Percentiles rank a stretch among this genome's conserved stretches.
These are phyloP conservation scores for Fusarium sp. DNA, from an alignment of 2,329 filamentous ascomycete genomes.

Conservation along the genomic window DNA sequence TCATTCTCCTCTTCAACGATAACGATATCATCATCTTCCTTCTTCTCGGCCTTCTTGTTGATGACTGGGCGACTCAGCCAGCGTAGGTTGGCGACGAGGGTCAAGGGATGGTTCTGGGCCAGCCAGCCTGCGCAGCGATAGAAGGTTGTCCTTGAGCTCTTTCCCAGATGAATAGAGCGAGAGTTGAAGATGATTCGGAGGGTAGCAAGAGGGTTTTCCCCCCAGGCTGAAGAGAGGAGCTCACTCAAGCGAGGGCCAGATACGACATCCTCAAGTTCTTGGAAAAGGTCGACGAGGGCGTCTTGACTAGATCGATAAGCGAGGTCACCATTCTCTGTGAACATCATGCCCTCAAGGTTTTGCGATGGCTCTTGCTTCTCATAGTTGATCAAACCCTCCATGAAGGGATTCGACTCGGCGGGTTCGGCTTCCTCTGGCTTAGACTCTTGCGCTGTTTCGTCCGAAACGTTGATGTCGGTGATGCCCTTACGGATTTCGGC, in stretches of 20 bases:
- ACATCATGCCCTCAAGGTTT: conserved; percentile 56
- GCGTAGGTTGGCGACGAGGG: conserved; percentile 62
- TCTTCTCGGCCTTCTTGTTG: conserved; percentile 60
- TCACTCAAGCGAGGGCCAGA: conserved; percentile 51
- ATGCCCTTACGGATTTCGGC: conserved; percentile 39
- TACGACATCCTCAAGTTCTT: conserved; percentile 58
- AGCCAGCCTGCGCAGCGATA: conserved; percentile 69
- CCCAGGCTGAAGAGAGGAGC: conserved; percentile 62
- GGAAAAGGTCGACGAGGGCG: conserved; percentile 65
- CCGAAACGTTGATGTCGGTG: conserved; percentile 21
- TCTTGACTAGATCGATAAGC: conserved; percentile 59
- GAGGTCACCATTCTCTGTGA: conserved; percentile 64
- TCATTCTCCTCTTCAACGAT: conserved; percentile 50
- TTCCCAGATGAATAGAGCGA: conserved; percentile 70
- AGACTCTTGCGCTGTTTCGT: not conserved
- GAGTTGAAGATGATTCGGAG: conserved; percentile 70
- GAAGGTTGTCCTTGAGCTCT: conserved; percentile 59
- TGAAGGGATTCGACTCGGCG: conserved; percentile 45
- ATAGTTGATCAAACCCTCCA: conserved; percentile 48
- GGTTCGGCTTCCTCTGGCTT: not conserved
- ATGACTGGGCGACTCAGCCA: conserved; percentile 68
- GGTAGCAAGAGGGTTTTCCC: conserved; percentile 57
- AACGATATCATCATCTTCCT: conserved; percentile 51
- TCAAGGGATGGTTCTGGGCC: conserved; percentile 63
- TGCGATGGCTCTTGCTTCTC: conserved; percentile 9